Evolutionary conservation across 352 stramenopile species (phyloP).

Genomic region (Stramenopiles sp.): DNA sequence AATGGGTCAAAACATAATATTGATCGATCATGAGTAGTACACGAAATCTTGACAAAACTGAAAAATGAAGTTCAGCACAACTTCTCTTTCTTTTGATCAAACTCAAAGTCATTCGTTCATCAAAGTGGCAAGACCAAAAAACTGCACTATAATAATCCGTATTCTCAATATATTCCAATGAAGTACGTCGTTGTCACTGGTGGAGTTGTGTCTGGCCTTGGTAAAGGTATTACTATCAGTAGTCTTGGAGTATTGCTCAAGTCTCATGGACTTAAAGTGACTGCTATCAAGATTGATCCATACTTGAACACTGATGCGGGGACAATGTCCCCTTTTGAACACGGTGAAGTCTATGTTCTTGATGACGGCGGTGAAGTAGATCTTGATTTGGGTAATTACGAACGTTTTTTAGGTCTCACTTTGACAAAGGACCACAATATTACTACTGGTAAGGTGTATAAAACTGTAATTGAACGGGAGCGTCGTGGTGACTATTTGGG

Average conservation of each 20-base stretch:
- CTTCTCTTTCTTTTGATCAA: too few relatives aligned
- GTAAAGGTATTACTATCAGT: slow-evolving; percentile 93
- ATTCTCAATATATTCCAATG: too few relatives aligned
- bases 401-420: slow-evolving; percentile 77
- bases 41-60: too few relatives aligned
- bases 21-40: too few relatives aligned
- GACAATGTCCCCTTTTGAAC: slow-evolving; percentile 83
- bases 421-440: slow-evolving; percentile 92
- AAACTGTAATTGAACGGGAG: slow-evolving; percentile 61
- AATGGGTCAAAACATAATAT: too few relatives aligned
- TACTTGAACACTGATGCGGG: slow-evolving; percentile 95
- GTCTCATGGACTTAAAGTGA: slow-evolving; percentile 61
- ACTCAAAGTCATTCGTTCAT: too few relatives aligned
- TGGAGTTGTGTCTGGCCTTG: slow-evolving; percentile 84
- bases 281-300: slow-evolving; percentile 92
- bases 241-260: slow-evolving; percentile 89
- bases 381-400: slow-evolving; percentile 92
- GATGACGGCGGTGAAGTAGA: slow-evolving; percentile 83
- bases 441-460: slow-evolving; percentile 76
- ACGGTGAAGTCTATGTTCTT: slow-evolving; percentile 84
- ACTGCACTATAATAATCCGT: too few relatives aligned
- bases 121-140: too few relatives aligned
- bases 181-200: slow-evolving; percentile 94
- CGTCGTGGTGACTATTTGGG: slow-evolving; percentile 80
- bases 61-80: too few relatives aligned